Percentiles rank a stretch among this genome's conserved stretches.
Conservation (phyloP, 371 early-diverging fungal genomes). For the Mucor piriformis region DNA sequence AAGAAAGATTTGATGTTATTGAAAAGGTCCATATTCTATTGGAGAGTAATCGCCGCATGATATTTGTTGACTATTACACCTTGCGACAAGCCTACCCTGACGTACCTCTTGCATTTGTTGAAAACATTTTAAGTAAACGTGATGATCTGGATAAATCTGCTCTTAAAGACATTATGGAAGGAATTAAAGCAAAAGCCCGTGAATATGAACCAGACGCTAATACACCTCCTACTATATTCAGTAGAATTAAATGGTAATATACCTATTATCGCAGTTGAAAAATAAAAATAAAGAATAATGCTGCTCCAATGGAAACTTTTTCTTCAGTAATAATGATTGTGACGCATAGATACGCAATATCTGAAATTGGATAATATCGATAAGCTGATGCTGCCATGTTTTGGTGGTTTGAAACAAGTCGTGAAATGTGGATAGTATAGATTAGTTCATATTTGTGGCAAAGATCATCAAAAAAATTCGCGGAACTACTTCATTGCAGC, state of each 20-base stretch:
- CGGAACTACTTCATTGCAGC: too few relatives aligned
- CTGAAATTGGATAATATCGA: too few relatives aligned
- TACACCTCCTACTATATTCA: slow-evolving; percentile 55
- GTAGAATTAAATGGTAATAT: slow-evolving; percentile 51
- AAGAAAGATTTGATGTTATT: slow-evolving; percentile 74
- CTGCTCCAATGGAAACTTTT: too few relatives aligned
- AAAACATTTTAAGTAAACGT: slow-evolving; percentile 73
- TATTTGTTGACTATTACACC: slow-evolving; percentile 78
- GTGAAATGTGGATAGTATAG: too few relatives aligned
- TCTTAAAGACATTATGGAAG: slow-evolving; percentile 80
- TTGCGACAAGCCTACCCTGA: slow-evolving; percentile 83
- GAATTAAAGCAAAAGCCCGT: slow-evolving; percentile 67
- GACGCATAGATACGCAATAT: too few relatives aligned
- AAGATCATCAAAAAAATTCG: too few relatives aligned
- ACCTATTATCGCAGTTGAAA: too few relatives aligned
- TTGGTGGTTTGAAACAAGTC: too few relatives aligned
- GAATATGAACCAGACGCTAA: slow-evolving; percentile 61
- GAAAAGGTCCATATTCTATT: slow-evolving; percentile 74
- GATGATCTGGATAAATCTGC: slow-evolving; percentile 79
- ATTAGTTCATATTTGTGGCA: too few relatives aligned
- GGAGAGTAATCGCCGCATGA: slow-evolving; percentile 63
- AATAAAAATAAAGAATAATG: too few relatives aligned
- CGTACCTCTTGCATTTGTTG: slow-evolving; percentile 77
- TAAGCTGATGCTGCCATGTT: too few relatives aligned
- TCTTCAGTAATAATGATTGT: too few relatives aligned